Percentiles rank a stretch among this genome's conserved stretches.
These are phyloP conservation scores for Colletotrichum horii DNA, from an alignment of 2,329 filamentous ascomycete species.

Conservation along the genomic window DNA sequence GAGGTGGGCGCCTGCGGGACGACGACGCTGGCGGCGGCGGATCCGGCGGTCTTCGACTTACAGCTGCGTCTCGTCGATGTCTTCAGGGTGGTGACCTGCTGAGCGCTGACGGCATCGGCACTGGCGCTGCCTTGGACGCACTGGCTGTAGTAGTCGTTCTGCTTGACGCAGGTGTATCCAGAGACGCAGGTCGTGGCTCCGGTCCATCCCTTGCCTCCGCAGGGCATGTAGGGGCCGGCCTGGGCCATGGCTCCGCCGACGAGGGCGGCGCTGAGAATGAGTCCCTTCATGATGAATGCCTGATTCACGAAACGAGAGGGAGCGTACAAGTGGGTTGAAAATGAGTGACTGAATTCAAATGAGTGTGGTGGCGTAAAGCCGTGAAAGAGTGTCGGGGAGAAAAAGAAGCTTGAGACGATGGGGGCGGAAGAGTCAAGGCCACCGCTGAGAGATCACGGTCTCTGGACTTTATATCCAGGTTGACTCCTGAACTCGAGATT, in stretches of 20 bases:
- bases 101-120: not conserved
- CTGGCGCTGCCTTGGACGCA: conserved; percentile 32
- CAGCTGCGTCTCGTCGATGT: conserved; percentile 2
- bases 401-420: not conserved
- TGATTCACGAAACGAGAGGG: not conserved
- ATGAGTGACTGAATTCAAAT: not conserved
- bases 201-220: conserved; percentile 43
- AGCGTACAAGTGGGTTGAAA: not conserved
- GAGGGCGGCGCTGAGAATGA: not conserved
- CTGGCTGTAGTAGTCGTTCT: conserved; percentile 48
- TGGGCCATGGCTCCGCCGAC: conserved; percentile 8
- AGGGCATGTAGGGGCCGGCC: conserved; percentile 39
- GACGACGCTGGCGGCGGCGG: not conserved
- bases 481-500: not conserved
- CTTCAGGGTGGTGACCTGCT: conserved; percentile 1
- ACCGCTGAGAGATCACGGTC: too few relatives aligned
- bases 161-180: conserved; percentile 42
- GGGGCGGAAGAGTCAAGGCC: not conserved
- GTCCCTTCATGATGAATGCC: conserved; percentile 16
- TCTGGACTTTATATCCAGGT: not conserved
- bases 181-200: conserved; percentile 45
- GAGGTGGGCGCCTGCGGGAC: not conserved
- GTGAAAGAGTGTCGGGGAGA: not conserved
- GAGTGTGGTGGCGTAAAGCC: not conserved
- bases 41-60: conserved; percentile 7